Evolutionary conservation across 129 eudicot species (phyloP), one percentile per base, ranked within the genome.

Genomic region (Calendula officinalis): DNA sequence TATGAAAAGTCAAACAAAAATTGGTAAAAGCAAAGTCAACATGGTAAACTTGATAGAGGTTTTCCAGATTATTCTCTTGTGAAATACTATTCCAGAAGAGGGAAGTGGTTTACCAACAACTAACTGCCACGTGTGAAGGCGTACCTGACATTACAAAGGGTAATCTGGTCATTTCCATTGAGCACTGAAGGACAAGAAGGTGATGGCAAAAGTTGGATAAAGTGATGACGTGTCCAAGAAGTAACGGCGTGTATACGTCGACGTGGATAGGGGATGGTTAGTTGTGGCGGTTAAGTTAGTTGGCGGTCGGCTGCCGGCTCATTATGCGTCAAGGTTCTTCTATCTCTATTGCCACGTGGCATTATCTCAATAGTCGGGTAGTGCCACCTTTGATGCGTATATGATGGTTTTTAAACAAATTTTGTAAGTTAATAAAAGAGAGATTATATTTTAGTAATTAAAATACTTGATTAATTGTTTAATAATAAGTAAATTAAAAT

Each of bases 291-390:
- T 73, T 73, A 44, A 16, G 71, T 55, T 64, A 54, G 60, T 68
- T 68, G 56, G 56, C 39, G 52, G 66, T 73, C 77, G 77, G 66
- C 71, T 11, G 71, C 77, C 71, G 77, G 70, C 66, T 64, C 10
- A 64, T 55, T 72, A 54, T 44, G 58, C 71, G 58, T 63, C 70
- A 63, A 52, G 41, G 13, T 71, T 71, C 76, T 8, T 52, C 63
- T 45, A 71, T 35, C 49, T 56, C 64, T 8, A 44, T 35, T 63
- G 71, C 66, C 71, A 73, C 77, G 60, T 64, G 58, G 30, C 2
- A 22, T 22, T 2, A 22, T 22, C 30, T 22, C 30, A 22, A 22
- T 22, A 22, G 30, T 22, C 30, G 30, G 30, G 1, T 22, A 22
- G 30, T 22, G 30, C 30, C n/a, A n/a, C n/a, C n/a, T n/a, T n/a